phyloP scores from a whole-genome alignment of 108 stramenopile genomes.

The Pseudonitzschia multistriata region DNA sequence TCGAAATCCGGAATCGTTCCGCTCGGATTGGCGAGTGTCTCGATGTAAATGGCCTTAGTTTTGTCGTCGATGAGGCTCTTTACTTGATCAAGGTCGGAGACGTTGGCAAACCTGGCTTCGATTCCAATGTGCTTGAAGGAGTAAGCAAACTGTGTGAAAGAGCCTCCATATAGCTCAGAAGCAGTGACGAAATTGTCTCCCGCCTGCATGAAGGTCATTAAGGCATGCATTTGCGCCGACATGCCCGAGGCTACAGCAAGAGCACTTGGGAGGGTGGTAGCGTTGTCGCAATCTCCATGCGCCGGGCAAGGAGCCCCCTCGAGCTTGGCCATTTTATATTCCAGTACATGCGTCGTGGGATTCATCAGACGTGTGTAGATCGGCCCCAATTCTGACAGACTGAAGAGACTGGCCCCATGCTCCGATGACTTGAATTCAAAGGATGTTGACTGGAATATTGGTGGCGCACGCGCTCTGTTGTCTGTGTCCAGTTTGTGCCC shows the following conservation, averaged over 20 bases:
- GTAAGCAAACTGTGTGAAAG: slow-evolving; percentile 44
- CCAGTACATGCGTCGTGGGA: slow-evolving; percentile 75
- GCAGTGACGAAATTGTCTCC: slow-evolving; percentile 89
- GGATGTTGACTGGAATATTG: slow-evolving; percentile 73
- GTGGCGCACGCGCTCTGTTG: slow-evolving; percentile 70
- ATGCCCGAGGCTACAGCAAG: slow-evolving; percentile 65
- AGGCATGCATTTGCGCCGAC: slow-evolving; percentile 70
- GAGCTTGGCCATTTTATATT: slow-evolving; percentile 62
- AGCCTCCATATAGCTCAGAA: slow-evolving; percentile 66
- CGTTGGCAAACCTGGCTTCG: slow-evolving; percentile 72
- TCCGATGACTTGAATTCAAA: slow-evolving; percentile 74
- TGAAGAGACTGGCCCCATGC: slow-evolving; percentile 85
- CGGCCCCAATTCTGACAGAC: slow-evolving; percentile 81
- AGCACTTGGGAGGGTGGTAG: slow-evolving; percentile 8
- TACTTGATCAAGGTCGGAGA: slow-evolving; percentile 51
- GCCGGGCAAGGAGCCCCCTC: slow-evolving; percentile 66
- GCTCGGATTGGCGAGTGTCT: slow-evolving; percentile 68
- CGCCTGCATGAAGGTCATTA: slow-evolving; percentile 64
- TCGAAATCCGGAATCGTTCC: slow-evolving; percentile 55
- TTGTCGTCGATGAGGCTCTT: slow-evolving; percentile 69
- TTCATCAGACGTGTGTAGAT: slow-evolving; percentile 79
- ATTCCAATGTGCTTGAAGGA: slow-evolving; percentile 75
- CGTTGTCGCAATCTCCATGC: slow-evolving; percentile 10
- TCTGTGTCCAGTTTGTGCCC: slow-evolving; percentile 62
- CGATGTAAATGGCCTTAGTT: slow-evolving; percentile 81